Evolutionary conservation across 2,329 filamentous ascomycete genomes (phyloP).

Genomic region (Hypoxylon sp.): DNA sequence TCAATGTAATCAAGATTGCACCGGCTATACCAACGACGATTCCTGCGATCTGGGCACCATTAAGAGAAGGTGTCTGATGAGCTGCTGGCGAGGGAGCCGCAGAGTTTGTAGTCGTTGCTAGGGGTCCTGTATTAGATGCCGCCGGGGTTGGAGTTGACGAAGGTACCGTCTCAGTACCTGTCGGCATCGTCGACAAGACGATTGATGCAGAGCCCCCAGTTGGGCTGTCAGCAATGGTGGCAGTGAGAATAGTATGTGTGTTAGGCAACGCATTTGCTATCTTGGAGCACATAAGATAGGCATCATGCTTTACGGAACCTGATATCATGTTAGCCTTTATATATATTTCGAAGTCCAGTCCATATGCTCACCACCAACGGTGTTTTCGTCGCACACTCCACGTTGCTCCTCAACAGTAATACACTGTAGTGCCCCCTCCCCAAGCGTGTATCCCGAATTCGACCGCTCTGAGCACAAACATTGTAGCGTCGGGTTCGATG

Average conservation of each 20-base stretch:
- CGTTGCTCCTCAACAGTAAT: slow-evolving; percentile 67
- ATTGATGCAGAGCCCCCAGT: slow-evolving; percentile 48
- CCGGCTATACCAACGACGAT: slow-evolving; percentile 70
- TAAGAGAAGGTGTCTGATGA: slow-evolving; percentile 49
- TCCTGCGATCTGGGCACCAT: slow-evolving; percentile 67
- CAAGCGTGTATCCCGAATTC: slow-evolving; percentile 74
- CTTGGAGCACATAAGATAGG: slow-evolving; percentile 71
- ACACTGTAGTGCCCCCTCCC: slow-evolving; percentile 80
- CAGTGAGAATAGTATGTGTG: slow-evolving; percentile 71
- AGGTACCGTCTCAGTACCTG: slow-evolving; percentile 6
- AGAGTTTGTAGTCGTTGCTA: slow-evolving; percentile 30
- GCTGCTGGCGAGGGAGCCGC: slow-evolving; percentile 38
- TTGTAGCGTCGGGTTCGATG: slow-evolving; percentile 65
- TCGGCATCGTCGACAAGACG: slow-evolving; percentile 34
- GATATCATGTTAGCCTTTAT: slow-evolving; percentile 35
- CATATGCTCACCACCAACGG: slow-evolving; percentile 57
- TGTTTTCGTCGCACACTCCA: slow-evolving; percentile 66
- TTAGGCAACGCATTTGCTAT: slow-evolving; percentile 66
- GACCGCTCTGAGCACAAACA: slow-evolving; percentile 76
- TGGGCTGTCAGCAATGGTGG: slow-evolving; percentile 64
- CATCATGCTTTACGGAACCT: slow-evolving; percentile 52
- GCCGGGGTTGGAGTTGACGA: slow-evolving; percentile 35
- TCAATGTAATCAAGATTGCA: slow-evolving; percentile 64
- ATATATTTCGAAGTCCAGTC: background rate
- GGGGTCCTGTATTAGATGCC: slow-evolving; percentile 22